phyloP scores from a whole-genome alignment of 2,329 filamentous ascomycete species.

The Cercospora sp. region DNA sequence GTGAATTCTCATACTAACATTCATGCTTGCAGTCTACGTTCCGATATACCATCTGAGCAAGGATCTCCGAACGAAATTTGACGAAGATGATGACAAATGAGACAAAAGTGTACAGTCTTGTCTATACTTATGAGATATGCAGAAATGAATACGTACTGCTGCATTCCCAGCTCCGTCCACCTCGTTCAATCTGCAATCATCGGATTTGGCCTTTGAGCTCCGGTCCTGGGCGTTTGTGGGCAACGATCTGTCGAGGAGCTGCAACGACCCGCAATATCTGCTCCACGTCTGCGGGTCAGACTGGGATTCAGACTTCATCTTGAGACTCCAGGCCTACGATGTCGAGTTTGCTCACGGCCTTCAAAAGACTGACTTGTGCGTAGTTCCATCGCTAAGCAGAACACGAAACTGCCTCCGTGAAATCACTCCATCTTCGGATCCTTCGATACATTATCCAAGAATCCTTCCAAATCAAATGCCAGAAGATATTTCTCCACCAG shows the following conservation, averaged over 20 bases:
- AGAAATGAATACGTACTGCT: not conserved
- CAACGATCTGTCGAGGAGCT: not conserved
- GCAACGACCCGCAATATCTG: not conserved
- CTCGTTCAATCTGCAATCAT: not conserved
- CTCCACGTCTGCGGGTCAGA: not conserved
- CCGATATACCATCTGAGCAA: not conserved
- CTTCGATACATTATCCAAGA: not conserved
- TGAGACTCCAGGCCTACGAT: not conserved
- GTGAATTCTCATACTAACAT: not conserved
- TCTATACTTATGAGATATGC: not conserved
- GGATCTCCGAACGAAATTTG: not conserved
- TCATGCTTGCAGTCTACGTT: not conserved
- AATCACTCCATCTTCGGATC: not conserved
- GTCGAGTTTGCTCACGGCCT: not conserved
- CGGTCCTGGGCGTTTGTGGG: not conserved
- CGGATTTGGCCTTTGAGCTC: not conserved
- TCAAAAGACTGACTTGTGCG: not conserved
- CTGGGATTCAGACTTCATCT: not conserved
- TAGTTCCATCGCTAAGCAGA: not conserved
- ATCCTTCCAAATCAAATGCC: not conserved
- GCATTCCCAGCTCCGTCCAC: not conserved
- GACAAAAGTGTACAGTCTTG: conserved; percentile 1
- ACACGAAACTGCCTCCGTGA: not conserved
- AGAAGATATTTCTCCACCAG: not conserved
- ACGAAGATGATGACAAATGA: not conserved